A percentile compares a stretch with the other conserved stretches of the same genome.
Evolutionary conservation across 352 stramenopile species (phyloP).

Genomic region (Plasmopara viticola): DNA sequence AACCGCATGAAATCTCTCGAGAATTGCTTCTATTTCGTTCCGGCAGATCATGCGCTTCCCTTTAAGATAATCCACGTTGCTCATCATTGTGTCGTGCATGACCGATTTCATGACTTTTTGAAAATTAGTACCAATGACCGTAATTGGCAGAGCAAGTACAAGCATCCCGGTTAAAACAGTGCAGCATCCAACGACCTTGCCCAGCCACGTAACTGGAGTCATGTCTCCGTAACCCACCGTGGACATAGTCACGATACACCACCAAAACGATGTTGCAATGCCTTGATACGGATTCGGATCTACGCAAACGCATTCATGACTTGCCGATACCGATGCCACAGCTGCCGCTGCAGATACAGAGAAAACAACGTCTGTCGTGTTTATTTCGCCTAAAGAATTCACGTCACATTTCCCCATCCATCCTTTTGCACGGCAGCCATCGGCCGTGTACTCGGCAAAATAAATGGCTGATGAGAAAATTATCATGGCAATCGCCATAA

Average conservation of each 20-base stretch:
- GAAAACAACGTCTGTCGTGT: constrained; percentile 10
- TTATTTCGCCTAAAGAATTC: constrained; percentile 8
- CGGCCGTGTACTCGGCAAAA: constrained; percentile 66
- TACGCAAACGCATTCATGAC: constrained; percentile 39
- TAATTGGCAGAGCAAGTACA: constrained; percentile 84
- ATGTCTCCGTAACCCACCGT: constrained; percentile 88
- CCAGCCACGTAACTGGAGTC: constrained; percentile 62
- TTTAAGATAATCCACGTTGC: constrained; percentile 69
- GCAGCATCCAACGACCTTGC: constrained; percentile 64
- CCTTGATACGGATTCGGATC: constrained; percentile 80
- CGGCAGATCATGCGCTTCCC: constrained; percentile 65
- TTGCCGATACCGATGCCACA: constrained; percentile 11
- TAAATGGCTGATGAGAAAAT: constrained; percentile 83
- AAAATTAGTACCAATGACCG: constrained; percentile 85
- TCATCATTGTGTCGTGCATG: constrained; percentile 73
- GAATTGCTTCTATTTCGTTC: constrained; percentile 67
- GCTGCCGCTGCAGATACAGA: constrained; percentile 25
- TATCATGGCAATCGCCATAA: constrained; percentile 80
- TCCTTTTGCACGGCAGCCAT: constrained; percentile 51
- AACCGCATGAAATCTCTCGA: constrained; percentile 65
- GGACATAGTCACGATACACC: constrained; percentile 90
- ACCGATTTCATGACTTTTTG: constrained; percentile 81
- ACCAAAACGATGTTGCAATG: constrained; percentile 82
- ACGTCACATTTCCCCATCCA: constrained; percentile 48
- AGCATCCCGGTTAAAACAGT: constrained; percentile 81